Evolutionary conservation across 148 eudicot genomes (phyloP), one percentile per base, ranked within the genome.

Genomic region (Chenopodium berlandieri): DNA sequence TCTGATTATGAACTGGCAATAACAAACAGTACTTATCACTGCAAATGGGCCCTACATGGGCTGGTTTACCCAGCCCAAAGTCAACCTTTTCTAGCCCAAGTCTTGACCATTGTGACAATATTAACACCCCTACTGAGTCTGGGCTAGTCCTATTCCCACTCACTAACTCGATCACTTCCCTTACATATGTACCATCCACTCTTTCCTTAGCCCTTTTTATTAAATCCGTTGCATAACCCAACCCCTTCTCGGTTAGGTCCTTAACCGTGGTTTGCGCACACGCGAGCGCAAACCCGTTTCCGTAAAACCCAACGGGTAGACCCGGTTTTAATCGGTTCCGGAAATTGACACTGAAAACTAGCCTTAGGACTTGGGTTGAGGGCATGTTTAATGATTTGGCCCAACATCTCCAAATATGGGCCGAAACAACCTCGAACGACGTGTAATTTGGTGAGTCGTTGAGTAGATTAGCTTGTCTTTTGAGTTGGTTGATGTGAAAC

Each of bases 361-460:
- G 81, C 58, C 91, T 94, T 25, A 92, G 7, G 0, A 75, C 65
- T 78, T 94, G 98, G 60, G 85, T 88, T 3, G 85, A 23, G 8
- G 94, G 91, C 31, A 94, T 78, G 4, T 88, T 80, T 44, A 92
- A 31, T 4, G 98, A 88, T 68, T 76, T 87, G n/a, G 94, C 94
- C 98, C 98, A 94, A 46, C 93, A 88, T 32, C 82, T 87, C 96
- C 96, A 94, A 5, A 91, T 81, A 79, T 90, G 98, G 23, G 94
- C 98, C 22, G 92, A 86, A 31, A 94, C 75, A 0, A 86, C 92
- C 68, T 94, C 98, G 11, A 94, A 94, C 1, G 92, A 81, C 25
- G 98, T 92, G 85, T 77, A 88, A 0, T 47, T 52, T 0, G 83
- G 56, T 0, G 73, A 73, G 34, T 71, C 79, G 10, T 62, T 68